phyloP scores from a whole-genome alignment of 345 rosid species.

The Dipteronia dyeriana region DNA sequence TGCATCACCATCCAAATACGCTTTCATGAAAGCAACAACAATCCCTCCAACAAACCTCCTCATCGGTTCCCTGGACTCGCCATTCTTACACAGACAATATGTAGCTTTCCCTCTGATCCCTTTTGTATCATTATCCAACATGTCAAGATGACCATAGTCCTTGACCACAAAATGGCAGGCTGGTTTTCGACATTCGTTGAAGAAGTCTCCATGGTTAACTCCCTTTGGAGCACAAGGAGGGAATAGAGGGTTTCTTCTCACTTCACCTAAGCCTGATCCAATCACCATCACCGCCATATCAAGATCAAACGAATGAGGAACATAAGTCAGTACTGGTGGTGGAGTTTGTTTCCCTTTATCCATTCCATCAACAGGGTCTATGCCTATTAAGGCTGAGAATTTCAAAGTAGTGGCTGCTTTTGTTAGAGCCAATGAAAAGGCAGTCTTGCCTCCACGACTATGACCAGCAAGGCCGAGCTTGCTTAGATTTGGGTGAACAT shows the following conservation, averaged over 20 bases:
- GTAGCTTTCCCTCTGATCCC: conserved; percentile 60
- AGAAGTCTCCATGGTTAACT: conserved; percentile 72
- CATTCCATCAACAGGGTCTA: conserved; percentile 88
- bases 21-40: conserved; percentile 67
- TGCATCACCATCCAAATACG: conserved; percentile 54
- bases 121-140: conserved; percentile 77
- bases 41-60: conserved; percentile 73
- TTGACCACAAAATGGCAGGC: conserved; percentile 71
- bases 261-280: conserved; percentile 78
- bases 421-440: conserved; percentile 63
- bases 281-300: conserved; percentile 61
- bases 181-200: conserved; percentile 59
- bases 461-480: conserved; percentile 79
- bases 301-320: conserved; percentile 65
- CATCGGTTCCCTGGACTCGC: conserved; percentile 72
- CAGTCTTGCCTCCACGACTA: conserved; percentile 88
- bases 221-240: conserved; percentile 85
- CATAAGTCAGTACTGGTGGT: conserved; percentile 69
- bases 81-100: conserved; percentile 75
- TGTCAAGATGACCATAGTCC: conserved; percentile 79
- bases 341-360: conserved; percentile 68
- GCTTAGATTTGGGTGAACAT: conserved; percentile 53
- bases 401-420: conserved; percentile 42
- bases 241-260: conserved; percentile 44
- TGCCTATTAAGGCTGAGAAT: conserved; percentile 67